phyloP scores from a whole-genome alignment of 257 asterid genomes.

The Fraxinus cuspidata region DNA sequence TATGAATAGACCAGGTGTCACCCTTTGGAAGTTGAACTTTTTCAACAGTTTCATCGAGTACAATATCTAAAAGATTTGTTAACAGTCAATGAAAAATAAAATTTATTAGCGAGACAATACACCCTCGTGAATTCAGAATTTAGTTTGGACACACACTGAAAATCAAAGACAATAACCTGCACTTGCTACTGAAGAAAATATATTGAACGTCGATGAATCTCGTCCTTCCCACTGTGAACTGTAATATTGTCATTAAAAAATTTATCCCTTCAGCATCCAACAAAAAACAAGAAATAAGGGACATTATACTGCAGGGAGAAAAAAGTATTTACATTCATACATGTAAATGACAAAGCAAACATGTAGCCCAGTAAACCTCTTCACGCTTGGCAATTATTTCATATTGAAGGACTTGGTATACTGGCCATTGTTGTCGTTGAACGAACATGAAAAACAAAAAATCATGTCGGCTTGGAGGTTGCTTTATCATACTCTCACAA shows the following conservation, averaged over 20 bases:
- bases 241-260: slow-evolving; percentile 36
- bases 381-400: too few relatives aligned
- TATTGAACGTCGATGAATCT: slow-evolving; percentile 36
- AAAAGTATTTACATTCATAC: background rate
- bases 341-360: background rate
- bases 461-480: background rate
- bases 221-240: slow-evolving; percentile 41
- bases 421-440: too few relatives aligned
- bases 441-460: background rate
- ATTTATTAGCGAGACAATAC: slow-evolving; percentile 2
- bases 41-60: slow-evolving; percentile 55
- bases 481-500: background rate
- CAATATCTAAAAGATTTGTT: slow-evolving; percentile 37
- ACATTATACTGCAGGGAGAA: background rate
- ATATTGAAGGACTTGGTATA: background rate
- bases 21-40: slow-evolving; percentile 71
- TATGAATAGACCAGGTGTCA: slow-evolving; percentile 90
- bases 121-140: background rate
- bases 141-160: background rate
- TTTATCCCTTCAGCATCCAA: slow-evolving; percentile 13
- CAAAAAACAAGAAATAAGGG: background rate
- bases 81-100: slow-evolving; percentile 9
- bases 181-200: slow-evolving; percentile 60
- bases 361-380: background rate
- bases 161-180: slow-evolving; percentile 45